These are phyloP conservation scores for Ogataea nonfermentans DNA, from an alignment of 805 yeast genomes.

Conservation along the genomic window DNA sequence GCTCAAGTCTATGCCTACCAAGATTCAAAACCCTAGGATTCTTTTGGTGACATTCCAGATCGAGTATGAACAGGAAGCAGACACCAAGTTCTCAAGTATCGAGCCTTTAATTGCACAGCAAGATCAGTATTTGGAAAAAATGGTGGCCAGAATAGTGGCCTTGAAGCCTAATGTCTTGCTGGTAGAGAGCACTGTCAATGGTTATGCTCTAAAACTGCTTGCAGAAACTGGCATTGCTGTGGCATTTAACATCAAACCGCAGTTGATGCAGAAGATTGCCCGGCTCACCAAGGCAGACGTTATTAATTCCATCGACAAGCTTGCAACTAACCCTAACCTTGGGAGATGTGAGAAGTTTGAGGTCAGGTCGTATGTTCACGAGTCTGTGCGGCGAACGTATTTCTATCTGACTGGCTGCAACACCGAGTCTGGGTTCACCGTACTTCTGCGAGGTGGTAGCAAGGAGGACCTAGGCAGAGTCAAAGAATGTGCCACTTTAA, in stretches of 20 bases:
- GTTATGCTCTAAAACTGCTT: constrained; percentile 70
- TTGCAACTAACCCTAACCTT: constrained; percentile 66
- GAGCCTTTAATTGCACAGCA: constrained; percentile 87
- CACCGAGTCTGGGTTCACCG: constrained; percentile 72
- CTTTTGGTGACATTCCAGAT: constrained; percentile 85
- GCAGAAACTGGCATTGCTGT: constrained; percentile 79
- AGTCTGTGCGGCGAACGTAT: constrained; percentile 62
- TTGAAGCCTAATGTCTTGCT: constrained; percentile 77
- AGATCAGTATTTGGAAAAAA: constrained; percentile 73
- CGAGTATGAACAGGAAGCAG: constrained; percentile 66
- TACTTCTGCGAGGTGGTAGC: constrained; percentile 79
- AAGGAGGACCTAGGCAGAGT: constrained; percentile 59
- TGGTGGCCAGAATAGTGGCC: constrained; percentile 74
- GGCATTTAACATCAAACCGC: constrained; percentile 75
- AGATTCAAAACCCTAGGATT: constrained; percentile 66
- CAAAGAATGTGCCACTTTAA: constrained; percentile 76
- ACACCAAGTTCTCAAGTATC: constrained; percentile 59
- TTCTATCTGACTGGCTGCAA: constrained; percentile 80
- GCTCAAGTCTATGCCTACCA: constrained; percentile 69
- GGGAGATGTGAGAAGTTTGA: constrained; percentile 77
- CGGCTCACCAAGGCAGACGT: constrained; percentile 81
- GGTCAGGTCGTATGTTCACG: constrained; percentile 61
- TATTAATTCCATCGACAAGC: constrained; percentile 78
- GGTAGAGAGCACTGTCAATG: constrained; percentile 77
- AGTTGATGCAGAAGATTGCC: constrained; percentile 74